Conservation (phyloP, 2,329 filamentous ascomycete genomes). For the Exserohilum turcica region DNA sequence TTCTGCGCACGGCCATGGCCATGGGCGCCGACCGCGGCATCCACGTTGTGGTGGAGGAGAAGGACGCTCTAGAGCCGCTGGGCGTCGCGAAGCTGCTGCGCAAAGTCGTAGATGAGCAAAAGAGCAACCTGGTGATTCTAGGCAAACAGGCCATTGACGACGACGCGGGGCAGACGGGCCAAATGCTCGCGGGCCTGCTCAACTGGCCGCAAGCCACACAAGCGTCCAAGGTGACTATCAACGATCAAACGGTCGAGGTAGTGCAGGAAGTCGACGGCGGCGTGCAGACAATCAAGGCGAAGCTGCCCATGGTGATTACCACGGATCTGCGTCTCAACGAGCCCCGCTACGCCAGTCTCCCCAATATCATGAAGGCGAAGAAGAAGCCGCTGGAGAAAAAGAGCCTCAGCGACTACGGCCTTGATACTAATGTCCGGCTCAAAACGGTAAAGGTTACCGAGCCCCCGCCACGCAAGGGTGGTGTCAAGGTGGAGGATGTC, state of each 20-base stretch:
- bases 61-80: slow-evolving; percentile 84
- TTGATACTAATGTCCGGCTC: slow-evolving; percentile 75
- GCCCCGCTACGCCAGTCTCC: slow-evolving; percentile 91
- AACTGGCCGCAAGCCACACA: slow-evolving; percentile 95
- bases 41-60: slow-evolving; percentile 66
- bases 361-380: slow-evolving; percentile 99
- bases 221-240: slow-evolving; percentile 81
- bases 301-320: slow-evolving; percentile 91
- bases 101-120: slow-evolving; percentile 79
- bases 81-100: slow-evolving; percentile 87
- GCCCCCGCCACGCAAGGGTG: slow-evolving; percentile 84
- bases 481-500: slow-evolving; percentile 96
- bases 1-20: slow-evolving; percentile 94
- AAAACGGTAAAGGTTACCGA: slow-evolving; percentile 92
- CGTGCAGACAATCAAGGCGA: slow-evolving; percentile 83
- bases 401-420: slow-evolving; percentile 74
- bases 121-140: slow-evolving; percentile 87
- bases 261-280: slow-evolving; percentile 95
- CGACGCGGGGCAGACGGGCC: slow-evolving; percentile 92
- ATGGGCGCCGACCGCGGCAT: slow-evolving; percentile 95
- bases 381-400: slow-evolving; percentile 98
- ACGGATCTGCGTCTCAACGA: slow-evolving; percentile 94
- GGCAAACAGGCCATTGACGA: slow-evolving; percentile 99
- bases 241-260: slow-evolving; percentile 73
- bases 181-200: slow-evolving; percentile 93